Percentiles rank a stretch among this genome's conserved stretches.
Evolutionary conservation across 805 yeast species (phyloP).

Genomic region (Hanseniaspora thailandica): DNA sequence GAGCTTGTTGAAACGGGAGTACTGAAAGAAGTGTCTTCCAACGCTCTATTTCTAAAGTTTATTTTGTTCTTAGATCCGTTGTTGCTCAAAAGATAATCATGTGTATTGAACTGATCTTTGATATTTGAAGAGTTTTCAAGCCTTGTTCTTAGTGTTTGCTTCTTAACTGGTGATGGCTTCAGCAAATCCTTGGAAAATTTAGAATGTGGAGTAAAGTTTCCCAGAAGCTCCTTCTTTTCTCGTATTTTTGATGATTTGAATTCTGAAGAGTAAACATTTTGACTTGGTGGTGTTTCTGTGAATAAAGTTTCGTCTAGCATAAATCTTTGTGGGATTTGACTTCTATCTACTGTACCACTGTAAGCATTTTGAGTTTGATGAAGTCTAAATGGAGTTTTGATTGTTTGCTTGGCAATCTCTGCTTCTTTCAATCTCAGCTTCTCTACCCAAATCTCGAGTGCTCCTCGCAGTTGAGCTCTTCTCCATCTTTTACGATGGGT

Average conservation of each 20-base stretch:
- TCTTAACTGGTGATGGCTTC: slow-evolving; percentile 1
- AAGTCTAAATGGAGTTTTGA: background rate
- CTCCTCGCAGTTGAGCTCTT: slow-evolving; percentile 9
- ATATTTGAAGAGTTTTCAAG: background rate
- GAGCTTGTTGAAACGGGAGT: background rate
- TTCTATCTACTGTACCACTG: background rate
- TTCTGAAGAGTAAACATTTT: background rate
- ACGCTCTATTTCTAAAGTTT: background rate
- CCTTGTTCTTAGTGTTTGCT: background rate
- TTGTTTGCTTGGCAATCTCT: no score
- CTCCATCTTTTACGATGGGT: slow-evolving; percentile 9
- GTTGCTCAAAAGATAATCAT: background rate
- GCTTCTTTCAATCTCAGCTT: background rate
- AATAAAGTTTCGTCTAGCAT: background rate
- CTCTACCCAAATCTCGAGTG: background rate
- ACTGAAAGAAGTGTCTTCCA: background rate
- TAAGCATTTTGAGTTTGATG: background rate
- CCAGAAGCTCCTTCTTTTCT: background rate
- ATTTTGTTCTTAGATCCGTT: background rate
- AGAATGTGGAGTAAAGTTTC: background rate
- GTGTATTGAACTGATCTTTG: background rate
- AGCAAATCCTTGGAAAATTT: background rate
- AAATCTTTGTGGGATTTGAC: background rate
- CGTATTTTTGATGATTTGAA: background rate
- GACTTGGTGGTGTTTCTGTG: background rate